Conservation (phyloP, 331 rosid species). For the Stylosanthes scabra region DNA sequence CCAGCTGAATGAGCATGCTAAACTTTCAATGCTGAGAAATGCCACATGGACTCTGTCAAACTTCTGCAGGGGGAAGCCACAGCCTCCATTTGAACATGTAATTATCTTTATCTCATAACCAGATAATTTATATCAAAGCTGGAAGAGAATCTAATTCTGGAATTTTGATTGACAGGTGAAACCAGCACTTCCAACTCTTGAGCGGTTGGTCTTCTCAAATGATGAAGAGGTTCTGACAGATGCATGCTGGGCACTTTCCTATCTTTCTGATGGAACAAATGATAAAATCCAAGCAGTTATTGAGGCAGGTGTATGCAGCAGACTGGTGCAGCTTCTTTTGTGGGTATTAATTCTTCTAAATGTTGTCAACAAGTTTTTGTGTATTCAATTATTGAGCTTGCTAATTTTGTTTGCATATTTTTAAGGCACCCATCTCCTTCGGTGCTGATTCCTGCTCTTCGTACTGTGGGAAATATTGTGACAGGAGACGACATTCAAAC, state of each 20-base stretch:
- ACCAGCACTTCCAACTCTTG: slow-evolving; percentile 93
- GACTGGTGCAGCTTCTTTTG: slow-evolving; percentile 87
- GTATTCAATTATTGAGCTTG: slow-evolving; percentile 1
- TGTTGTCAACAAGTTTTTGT: neutral
- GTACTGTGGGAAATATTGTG: slow-evolving; percentile 94
- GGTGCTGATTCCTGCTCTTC: slow-evolving; percentile 90
- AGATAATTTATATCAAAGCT: neutral
- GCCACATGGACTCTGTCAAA: slow-evolving; percentile 96
- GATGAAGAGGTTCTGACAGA: slow-evolving; percentile 96
- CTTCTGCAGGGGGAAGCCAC: slow-evolving; percentile 97
- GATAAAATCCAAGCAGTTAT: slow-evolving; percentile 96
- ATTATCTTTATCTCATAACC: slow-evolving; percentile 8
- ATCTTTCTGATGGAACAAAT: slow-evolving; percentile 92
- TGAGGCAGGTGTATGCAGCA: slow-evolving; percentile 80
- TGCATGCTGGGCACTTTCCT: slow-evolving; percentile 96
- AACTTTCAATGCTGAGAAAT: slow-evolving; percentile 93
- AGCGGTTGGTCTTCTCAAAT: slow-evolving; percentile 83
- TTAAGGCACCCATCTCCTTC: slow-evolving; percentile 91
- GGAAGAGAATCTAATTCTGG: neutral
- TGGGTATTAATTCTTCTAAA: slow-evolving; percentile 49
- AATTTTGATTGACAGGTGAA: slow-evolving; percentile 61
- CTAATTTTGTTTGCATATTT: slow-evolving; percentile 15
- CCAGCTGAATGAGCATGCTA: slow-evolving; percentile 91
- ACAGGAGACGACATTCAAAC: slow-evolving; percentile 94
- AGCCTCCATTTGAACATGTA: slow-evolving; percentile 89